Evolutionary conservation across 2,329 filamentous ascomycete genomes (phyloP), one percentile per base, ranked within the genome.

Genomic region (Fusarium subtropicale): DNA sequence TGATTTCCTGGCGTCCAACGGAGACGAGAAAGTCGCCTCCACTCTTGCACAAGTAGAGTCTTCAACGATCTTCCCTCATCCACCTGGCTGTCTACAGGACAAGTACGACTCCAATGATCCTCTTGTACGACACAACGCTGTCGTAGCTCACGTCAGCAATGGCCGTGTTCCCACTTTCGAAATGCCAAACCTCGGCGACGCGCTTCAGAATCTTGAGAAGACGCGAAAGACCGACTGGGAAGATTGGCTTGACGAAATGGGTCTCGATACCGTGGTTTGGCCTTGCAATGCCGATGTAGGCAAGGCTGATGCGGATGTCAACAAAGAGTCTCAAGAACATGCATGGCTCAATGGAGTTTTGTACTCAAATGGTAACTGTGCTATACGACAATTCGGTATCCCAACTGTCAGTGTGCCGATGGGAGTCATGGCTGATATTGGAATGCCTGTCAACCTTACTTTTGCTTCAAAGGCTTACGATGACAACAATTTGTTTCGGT

Each of bases 381-480:
- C 38, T 0, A 45, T 58, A 12, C 56, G 48, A 1, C 56, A 55
- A 1, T 58, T 58, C 7, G 56, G 56, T 0, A 45, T 58, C 1
- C 56, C 56, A 0, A 55, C 47, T 3, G 56, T 58, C 3, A 58
- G 56, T 2, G 56, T 55, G 2, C 56, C 56, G 4, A 58, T 58
- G 48, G 56, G 56, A 1, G 48, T 58, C 4, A 58, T 45, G 48
- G 39, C 56, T 12, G 56, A 55, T 2, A 45, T 42, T 4, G 18
- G 39, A 15, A 58, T 58, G 48, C 56, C 56, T 5, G 56, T 58
- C 15, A 58, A 56, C 41, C 48, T 58, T 9, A 58, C 56, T 1
- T 58, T 58, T n/a, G 48, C 56, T 12, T 54, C 47, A 12, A 58
- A 31, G 7, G 48, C 56, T 0, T 58, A 58, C 2, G 38, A 58